phyloP scores from a whole-genome alignment of 257 asterid genomes.

The Sherardia arvensis region DNA sequence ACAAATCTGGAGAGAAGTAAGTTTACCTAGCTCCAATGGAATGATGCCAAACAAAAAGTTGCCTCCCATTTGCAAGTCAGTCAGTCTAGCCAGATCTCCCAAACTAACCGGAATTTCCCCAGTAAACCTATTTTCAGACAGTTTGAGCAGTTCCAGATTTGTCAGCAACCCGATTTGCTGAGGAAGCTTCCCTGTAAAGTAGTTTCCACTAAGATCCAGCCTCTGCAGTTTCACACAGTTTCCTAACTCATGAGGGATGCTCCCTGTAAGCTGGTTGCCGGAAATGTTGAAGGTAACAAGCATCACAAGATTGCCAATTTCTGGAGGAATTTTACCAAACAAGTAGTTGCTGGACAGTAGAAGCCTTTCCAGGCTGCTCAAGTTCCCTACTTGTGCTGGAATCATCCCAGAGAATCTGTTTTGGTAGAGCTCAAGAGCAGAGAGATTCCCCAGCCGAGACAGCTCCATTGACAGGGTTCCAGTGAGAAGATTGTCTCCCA shows the following conservation, averaged over 20 bases:
- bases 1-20: slow-evolving; percentile 65
- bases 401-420: slow-evolving; percentile 65
- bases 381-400: slow-evolving; percentile 54
- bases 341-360: slow-evolving; percentile 57
- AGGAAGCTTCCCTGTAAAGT: slow-evolving; percentile 50
- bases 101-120: slow-evolving; percentile 59
- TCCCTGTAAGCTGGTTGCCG: slow-evolving; percentile 47
- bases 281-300: slow-evolving; percentile 81
- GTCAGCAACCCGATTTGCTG: slow-evolving; percentile 53
- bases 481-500: slow-evolving; percentile 71
- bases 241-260: slow-evolving; percentile 62
- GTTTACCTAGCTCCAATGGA: slow-evolving; percentile 64
- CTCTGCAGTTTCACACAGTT: slow-evolving; percentile 64
- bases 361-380: slow-evolving; percentile 57
- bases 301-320: slow-evolving; percentile 62
- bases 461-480: slow-evolving; percentile 66
- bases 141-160: slow-evolving; percentile 62
- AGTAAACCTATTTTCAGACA: slow-evolving; percentile 53
- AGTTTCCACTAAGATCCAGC: slow-evolving; percentile 73
- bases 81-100: slow-evolving; percentile 56
- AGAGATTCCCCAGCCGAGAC: slow-evolving; percentile 55
- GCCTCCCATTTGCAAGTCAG: slow-evolving; percentile 82
- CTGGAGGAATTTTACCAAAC: slow-evolving; percentile 59
- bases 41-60: slow-evolving; percentile 54
- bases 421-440: slow-evolving; percentile 67